phyloP scores from a whole-genome alignment of 352 stramenopile species.

The Pythium utonaiense region DNA sequence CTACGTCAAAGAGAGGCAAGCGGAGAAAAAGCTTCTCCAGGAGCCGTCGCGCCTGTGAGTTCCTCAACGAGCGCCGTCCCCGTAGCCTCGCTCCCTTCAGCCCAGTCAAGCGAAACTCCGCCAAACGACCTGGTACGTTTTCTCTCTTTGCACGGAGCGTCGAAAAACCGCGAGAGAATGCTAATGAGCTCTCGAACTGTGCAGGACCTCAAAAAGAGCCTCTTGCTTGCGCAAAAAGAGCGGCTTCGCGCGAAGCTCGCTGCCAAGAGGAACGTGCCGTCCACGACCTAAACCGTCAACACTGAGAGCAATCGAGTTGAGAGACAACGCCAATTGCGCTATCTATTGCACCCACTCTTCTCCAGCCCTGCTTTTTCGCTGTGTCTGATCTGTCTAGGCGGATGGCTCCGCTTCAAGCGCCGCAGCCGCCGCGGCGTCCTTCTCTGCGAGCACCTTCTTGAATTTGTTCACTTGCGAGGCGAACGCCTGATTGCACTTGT shows the following conservation, averaged over 20 bases:
- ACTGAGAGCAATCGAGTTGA: not conserved
- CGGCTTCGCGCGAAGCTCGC: constrained; percentile 60
- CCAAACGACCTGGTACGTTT: not conserved
- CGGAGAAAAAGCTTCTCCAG: too few species aligned
- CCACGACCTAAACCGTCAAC: not conserved
- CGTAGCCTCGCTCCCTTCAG: too few species aligned
- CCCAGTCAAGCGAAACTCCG: too few species aligned
- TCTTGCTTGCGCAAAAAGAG: constrained; percentile 63
- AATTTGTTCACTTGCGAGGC: constrained; percentile 79
- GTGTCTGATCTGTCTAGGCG: constrained; percentile 13
- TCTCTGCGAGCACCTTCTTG: constrained; percentile 76
- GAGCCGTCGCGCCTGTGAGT: too few species aligned
- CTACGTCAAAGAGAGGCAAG: not conserved
- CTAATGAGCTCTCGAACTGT: not conserved
- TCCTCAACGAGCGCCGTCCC: too few species aligned
- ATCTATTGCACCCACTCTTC: constrained; percentile 4
- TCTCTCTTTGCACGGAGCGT: too few species aligned
- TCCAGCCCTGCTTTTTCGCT: not conserved
- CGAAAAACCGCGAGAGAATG: too few species aligned
- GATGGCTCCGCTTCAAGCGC: constrained; percentile 24
- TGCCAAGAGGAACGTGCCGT: constrained; percentile 18
- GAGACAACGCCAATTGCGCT: not conserved
- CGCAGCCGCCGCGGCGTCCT: constrained; percentile 33
- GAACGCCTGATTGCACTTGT: constrained; percentile 87
- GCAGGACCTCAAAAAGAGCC: constrained; percentile 52